Conservation (phyloP, 1,139 yeast genomes). For the Casaregolazyma lundiana region DNA sequence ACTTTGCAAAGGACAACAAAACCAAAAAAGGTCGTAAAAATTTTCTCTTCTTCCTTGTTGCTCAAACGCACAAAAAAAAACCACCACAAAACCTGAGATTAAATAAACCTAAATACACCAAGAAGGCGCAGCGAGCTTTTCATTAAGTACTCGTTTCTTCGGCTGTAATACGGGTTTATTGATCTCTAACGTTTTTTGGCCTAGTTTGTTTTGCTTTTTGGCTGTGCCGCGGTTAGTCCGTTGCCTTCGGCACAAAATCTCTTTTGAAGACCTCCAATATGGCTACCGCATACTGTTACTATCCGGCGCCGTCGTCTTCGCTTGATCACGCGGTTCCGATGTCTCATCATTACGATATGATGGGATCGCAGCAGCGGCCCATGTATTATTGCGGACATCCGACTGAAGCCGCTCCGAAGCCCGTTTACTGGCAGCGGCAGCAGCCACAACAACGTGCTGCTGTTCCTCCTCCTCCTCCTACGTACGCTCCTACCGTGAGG, state of each 20-base stretch:
- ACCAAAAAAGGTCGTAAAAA: constrained; percentile 3
- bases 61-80: constrained; percentile 1
- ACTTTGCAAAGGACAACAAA: constrained; percentile 1
- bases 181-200: neutral
- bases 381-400: neutral
- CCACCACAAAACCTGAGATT: constrained; percentile 5
- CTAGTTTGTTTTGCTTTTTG: neutral
- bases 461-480: constrained; percentile 5
- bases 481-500: constrained; percentile 5
- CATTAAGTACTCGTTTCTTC: constrained; percentile 11
- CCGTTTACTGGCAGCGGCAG: constrained; percentile 11
- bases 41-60: constrained; percentile 10
- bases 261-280: neutral
- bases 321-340: neutral
- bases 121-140: constrained; percentile 9
- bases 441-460: constrained; percentile 11
- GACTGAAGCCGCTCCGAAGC: constrained; percentile 6
- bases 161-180: constrained; percentile 1
- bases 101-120: constrained; percentile 7
- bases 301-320: neutral
- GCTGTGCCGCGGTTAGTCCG: neutral
- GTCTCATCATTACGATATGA: constrained; percentile 2
- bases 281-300: constrained; percentile 1
- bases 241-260: neutral
- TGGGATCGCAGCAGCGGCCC: constrained; percentile 9